Evolutionary conservation across 106 monocot species (phyloP), one percentile per base, ranked within the genome.

Genomic region (Ottelia alismoides): DNA sequence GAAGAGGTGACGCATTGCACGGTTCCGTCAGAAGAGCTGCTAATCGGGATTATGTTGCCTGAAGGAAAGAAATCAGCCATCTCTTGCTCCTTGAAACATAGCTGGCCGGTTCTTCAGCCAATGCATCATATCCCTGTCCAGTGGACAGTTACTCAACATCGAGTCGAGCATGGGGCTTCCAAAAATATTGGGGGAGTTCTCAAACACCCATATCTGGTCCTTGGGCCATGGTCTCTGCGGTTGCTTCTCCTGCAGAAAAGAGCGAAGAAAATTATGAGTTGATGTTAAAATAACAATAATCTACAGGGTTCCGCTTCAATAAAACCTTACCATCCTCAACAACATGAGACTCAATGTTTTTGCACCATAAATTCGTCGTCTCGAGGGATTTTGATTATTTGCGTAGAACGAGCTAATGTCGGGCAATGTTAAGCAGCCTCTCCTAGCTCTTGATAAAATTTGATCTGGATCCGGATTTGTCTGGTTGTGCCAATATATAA

Each of bases 161-260:
- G 78, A 69, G 45, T 96, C 96, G 58, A 96, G 51, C 96, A 96
- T 89, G 5, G 96, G 96, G 70, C 88, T 89, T 25, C 85, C 96
- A 61, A 89, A 74, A 60, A 79, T 57, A 55, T 52, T 76, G 1
- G 78, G 78, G 28, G 48, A 44, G 44, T 58, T 69, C 52, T 79
- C 72, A 70, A 85, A 96, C 30, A 63, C 65, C 96, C 96, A 96
- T 75, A 96, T 89, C 46, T 63, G 69, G 30, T 96, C 96, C 70
- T 84, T 85, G 0, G 96, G 96, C 96, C 96, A 96, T 27, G 88
- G 81, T 47, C 84, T 78, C 62, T 96, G 85, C 18, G 96, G 79
- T 32, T 85, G 78, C 28, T 82, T 85, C 72, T 88, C n/a, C n/a
- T n/a, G 68, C 40, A 28, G 24, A 9, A 47, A 47, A 26, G 45